Evolutionary conservation across 2,329 filamentous ascomycete species (phyloP).

Genomic region (Rasamsonia emersonii): DNA sequence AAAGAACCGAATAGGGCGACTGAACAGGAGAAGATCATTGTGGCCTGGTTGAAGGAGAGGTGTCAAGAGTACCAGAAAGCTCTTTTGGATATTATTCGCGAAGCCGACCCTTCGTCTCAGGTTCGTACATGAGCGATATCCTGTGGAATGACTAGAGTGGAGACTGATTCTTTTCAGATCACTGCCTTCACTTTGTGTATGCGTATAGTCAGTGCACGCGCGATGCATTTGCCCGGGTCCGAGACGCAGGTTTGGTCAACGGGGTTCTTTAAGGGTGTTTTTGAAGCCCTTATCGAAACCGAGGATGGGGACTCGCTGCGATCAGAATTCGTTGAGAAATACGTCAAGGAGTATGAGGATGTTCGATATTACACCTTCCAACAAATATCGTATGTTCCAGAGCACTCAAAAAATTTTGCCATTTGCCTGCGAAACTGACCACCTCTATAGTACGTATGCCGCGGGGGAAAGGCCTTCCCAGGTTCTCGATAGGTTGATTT

Average conservation of each 20-base stretch:
- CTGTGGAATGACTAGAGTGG: neutral
- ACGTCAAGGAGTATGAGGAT: slow-evolving; percentile 71
- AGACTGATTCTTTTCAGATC: slow-evolving; percentile 33
- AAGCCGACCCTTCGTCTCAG: slow-evolving; percentile 51
- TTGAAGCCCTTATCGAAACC: slow-evolving; percentile 53
- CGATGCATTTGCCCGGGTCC: slow-evolving; percentile 50
- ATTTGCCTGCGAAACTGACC: slow-evolving; percentile 4
- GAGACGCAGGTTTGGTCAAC: slow-evolving; percentile 63
- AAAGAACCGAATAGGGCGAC: slow-evolving; percentile 55
- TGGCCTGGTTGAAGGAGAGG: slow-evolving; percentile 68
- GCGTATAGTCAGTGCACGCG: slow-evolving; percentile 75
- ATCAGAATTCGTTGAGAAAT: slow-evolving; percentile 68
- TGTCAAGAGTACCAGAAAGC: slow-evolving; percentile 61
- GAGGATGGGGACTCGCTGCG: slow-evolving; percentile 52
- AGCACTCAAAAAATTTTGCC: slow-evolving; percentile 8
- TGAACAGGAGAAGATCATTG: slow-evolving; percentile 66
- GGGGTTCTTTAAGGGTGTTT: slow-evolving; percentile 55
- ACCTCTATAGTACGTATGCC: slow-evolving; percentile 25
- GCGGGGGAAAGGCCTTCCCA: slow-evolving; percentile 17
- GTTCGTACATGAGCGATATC: slow-evolving; percentile 15
- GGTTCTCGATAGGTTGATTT: slow-evolving; percentile 28
- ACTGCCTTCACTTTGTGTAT: slow-evolving; percentile 72
- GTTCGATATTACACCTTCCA: slow-evolving; percentile 75
- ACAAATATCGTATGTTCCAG: slow-evolving; percentile 55
- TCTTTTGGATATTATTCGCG: slow-evolving; percentile 53